Evolutionary conservation across 2,329 filamentous ascomycete species (phyloP).

Genomic region (Cercospora nicotianae): DNA sequence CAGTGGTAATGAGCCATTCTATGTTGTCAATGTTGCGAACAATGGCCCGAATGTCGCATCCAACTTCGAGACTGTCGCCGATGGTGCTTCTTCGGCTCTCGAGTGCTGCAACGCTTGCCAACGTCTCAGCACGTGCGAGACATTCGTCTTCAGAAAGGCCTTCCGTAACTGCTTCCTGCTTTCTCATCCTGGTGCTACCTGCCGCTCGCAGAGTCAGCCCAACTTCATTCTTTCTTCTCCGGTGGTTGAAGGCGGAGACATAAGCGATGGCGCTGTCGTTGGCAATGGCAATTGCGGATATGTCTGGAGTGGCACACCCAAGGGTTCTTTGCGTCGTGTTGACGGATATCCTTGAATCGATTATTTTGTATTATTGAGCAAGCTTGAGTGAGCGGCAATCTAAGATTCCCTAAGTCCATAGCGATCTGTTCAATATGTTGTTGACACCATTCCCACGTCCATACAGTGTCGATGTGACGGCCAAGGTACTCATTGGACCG

Average conservation of each 20-base stretch:
- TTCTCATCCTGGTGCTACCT: conserved; percentile 5
- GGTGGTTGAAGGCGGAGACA: background rate
- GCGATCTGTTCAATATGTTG: background rate
- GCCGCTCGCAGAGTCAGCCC: conserved; percentile 13
- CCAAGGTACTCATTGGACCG: background rate
- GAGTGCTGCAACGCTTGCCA: conserved; percentile 20
- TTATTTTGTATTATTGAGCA: background rate
- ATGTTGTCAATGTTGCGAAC: background rate
- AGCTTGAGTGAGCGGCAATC: background rate
- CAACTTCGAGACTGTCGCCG: conserved; percentile 13
- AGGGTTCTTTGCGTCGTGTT: conserved; percentile 10
- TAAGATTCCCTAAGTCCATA: background rate
- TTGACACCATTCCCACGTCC: background rate
- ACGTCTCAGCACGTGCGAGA: conserved; percentile 15
- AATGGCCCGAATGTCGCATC: conserved; percentile 13
- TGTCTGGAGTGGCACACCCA: conserved; percentile 9
- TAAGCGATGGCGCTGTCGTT: conserved; percentile 11
- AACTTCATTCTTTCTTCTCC: conserved; percentile 17
- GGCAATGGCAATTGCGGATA: conserved; percentile 20
- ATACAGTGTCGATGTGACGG: background rate
- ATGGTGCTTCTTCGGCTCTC: conserved; percentile 12
- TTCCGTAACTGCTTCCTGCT: conserved; percentile 21
- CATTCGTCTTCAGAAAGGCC: conserved; percentile 15
- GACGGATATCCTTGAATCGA: background rate
- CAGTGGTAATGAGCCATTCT: background rate